phyloP scores from a whole-genome alignment of 1,284 basidiomycete species.

The Trametes polyzona region DNA sequence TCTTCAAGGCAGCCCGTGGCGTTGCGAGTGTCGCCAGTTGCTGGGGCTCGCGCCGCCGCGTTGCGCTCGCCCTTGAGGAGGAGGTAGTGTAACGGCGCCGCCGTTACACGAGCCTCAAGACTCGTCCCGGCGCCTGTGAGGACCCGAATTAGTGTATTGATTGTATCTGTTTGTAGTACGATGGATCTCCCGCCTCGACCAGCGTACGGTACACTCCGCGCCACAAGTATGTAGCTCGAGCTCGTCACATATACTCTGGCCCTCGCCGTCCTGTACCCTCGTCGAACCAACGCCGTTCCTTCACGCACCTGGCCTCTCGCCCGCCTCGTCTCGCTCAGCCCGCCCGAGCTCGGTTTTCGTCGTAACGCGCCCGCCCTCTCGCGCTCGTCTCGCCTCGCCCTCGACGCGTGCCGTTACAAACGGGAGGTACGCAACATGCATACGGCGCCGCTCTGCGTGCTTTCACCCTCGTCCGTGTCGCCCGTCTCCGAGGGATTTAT shows the following conservation, averaged over 20 bases:
- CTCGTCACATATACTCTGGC: background rate
- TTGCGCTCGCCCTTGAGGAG: constrained; percentile 6
- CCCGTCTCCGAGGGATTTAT: too few relatives aligned
- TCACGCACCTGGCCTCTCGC: constrained; percentile 1
- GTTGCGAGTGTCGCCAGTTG: constrained; percentile 1
- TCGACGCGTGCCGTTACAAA: too few relatives aligned
- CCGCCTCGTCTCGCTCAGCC: too few relatives aligned
- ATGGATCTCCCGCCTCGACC: background rate
- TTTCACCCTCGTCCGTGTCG: too few relatives aligned
- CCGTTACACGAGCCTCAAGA: background rate
- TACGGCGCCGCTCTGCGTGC: too few relatives aligned
- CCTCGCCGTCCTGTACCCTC: constrained; percentile 5
- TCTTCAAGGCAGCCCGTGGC: background rate
- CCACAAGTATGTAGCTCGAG: background rate
- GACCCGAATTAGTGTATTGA: background rate
- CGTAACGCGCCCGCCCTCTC: too few relatives aligned
- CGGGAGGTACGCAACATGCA: too few relatives aligned
- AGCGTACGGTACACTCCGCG: constrained; percentile 2
- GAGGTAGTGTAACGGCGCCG: constrained; percentile 15
- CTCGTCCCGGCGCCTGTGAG: background rate
- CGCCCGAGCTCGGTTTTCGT: too few relatives aligned
- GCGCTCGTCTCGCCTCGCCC: too few relatives aligned
- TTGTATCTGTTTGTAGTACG: background rate
- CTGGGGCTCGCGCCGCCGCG: background rate
- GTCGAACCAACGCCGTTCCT: constrained; percentile 3